phyloP scores from a whole-genome alignment of 2,329 filamentous ascomycete genomes.

The Xylariaceae sp. region DNA sequence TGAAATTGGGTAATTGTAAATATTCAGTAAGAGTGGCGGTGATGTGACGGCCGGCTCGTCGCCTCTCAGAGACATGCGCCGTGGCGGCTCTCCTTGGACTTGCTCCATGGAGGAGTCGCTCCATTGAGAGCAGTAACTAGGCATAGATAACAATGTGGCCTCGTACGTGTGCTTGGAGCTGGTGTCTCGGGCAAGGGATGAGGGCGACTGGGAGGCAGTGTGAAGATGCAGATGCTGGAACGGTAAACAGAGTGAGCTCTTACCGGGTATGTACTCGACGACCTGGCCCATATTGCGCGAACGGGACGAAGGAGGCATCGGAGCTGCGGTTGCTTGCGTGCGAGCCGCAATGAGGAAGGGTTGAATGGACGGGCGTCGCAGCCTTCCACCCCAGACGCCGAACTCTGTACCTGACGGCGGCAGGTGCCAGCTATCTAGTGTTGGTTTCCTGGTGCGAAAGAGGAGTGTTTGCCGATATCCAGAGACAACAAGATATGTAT shows the following conservation, averaged over 20 bases:
- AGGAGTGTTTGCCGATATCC: no score
- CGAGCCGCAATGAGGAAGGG: conserved; percentile 1
- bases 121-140: conserved; percentile 10
- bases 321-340: conserved; percentile 11
- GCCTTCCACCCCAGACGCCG: no score
- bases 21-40: no score
- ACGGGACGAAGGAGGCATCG: conserved; percentile 36
- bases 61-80: no score
- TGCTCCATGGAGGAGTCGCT: no score
- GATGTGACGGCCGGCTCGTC: no score
- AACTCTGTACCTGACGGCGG: no score
- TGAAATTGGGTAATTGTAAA: conserved; percentile 16
- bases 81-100: no score
- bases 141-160: conserved; percentile 3
- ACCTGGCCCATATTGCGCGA: conserved; percentile 70
- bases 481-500: no score
- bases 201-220: background rate
- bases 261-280: conserved; percentile 94
- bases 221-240: background rate
- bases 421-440: no score
- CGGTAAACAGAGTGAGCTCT: conserved; percentile 20
- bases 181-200: background rate
- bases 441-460: no score
- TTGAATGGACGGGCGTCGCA: no score
- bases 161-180: background rate